Conservation (phyloP, 2,329 filamentous ascomycete genomes). For the Xylogone sp. region DNA sequence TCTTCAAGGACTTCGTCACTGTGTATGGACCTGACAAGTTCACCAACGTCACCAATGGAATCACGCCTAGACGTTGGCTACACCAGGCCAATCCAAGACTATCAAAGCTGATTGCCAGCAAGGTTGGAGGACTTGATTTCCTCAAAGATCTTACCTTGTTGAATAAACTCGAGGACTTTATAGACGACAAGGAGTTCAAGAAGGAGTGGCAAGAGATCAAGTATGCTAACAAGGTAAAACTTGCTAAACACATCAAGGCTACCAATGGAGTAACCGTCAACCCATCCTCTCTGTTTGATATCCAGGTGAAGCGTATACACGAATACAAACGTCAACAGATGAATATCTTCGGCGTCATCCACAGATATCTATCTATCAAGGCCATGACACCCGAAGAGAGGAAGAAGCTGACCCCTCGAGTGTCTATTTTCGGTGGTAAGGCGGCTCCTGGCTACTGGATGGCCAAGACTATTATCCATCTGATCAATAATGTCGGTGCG, state of each 20-base stretch:
- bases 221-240: conserved; percentile 86
- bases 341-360: conserved; percentile 97
- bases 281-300: conserved; percentile 84
- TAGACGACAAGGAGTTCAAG: conserved; percentile 85
- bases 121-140: conserved; percentile 78
- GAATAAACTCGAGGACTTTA: conserved; percentile 78
- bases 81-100: conserved; percentile 95
- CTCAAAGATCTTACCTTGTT: conserved; percentile 86
- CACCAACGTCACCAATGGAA: conserved; percentile 97
- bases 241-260: conserved; percentile 87
- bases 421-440: conserved; percentile 97
- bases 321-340: conserved; percentile 99
- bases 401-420: conserved; percentile 82
- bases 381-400: conserved; percentile 75
- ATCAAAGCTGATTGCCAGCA: conserved; percentile 87
- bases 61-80: conserved; percentile 92
- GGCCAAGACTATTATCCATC: conserved; percentile 97
- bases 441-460: conserved; percentile 99
- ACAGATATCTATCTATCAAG: conserved; percentile 89
- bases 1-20: conserved; percentile 97
- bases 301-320: conserved; percentile 98
- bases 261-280: conserved; percentile 79
- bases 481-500: conserved; percentile 86
- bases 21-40: conserved; percentile 97
- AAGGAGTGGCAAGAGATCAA: conserved; percentile 97